Evolutionary conservation across 192 early-diverging fungal species (phyloP).

Genomic region (Phycomyces blakesleeanus): DNA sequence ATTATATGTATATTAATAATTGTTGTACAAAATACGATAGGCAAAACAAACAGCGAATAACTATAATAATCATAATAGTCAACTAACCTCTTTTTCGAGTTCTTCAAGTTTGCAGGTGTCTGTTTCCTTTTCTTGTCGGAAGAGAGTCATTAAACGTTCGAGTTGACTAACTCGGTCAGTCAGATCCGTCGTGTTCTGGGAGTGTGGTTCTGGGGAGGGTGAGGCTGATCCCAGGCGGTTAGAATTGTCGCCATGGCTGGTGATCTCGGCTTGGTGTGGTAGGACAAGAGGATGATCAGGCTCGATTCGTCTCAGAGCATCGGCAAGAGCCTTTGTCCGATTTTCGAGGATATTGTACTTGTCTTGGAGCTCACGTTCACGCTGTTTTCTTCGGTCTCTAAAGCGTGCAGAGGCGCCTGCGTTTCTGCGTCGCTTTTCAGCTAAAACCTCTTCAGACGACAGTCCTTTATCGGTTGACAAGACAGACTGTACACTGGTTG

Average conservation of each 20-base stretch:
- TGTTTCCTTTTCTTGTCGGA: slow-evolving; percentile 25
- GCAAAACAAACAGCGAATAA: too few species aligned
- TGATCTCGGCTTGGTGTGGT: background rate
- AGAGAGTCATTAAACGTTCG: slow-evolving; percentile 21
- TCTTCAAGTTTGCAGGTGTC: slow-evolving; percentile 19
- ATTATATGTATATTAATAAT: too few species aligned
- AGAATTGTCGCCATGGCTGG: background rate
- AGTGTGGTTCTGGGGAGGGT: background rate
- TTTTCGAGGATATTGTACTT: slow-evolving; percentile 50
- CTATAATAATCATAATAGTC: too few species aligned
- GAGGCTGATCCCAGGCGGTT: background rate
- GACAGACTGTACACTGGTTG: background rate
- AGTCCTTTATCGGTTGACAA: slow-evolving; percentile 11
- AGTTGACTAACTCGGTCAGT: slow-evolving; percentile 27
- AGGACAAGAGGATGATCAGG: slow-evolving; percentile 3
- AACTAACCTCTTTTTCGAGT: slow-evolving; percentile 31
- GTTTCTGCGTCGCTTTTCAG: slow-evolving; percentile 59
- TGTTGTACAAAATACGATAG: too few species aligned
- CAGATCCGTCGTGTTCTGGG: slow-evolving; percentile 1
- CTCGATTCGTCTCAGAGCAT: slow-evolving; percentile 19
- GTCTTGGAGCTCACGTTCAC: slow-evolving; percentile 53
- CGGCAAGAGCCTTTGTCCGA: slow-evolving; percentile 31
- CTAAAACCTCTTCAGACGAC: slow-evolving; percentile 45
- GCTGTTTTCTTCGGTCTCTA: slow-evolving; percentile 61
- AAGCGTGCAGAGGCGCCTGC: slow-evolving; percentile 63